Evolutionary conservation across 345 rosid genomes (phyloP).

Genomic region (Zanthoxylum bungeanum): DNA sequence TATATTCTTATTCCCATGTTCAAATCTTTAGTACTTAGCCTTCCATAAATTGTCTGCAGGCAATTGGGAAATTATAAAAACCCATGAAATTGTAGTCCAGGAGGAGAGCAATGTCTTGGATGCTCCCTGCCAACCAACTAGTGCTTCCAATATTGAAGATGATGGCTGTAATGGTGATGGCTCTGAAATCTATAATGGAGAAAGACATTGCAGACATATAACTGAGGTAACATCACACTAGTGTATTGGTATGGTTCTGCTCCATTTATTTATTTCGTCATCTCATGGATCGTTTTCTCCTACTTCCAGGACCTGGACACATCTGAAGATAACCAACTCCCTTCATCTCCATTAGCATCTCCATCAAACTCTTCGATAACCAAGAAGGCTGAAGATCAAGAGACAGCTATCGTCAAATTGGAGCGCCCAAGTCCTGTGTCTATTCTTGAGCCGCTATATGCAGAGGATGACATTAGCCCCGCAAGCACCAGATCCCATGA

Average conservation of each 20-base stretch:
- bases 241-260: conserved; percentile 8
- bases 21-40: not conserved
- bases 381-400: conserved; percentile 45
- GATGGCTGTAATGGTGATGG: conserved; percentile 24
- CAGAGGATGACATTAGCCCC: conserved; percentile 69
- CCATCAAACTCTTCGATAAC: conserved; percentile 37
- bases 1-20: not conserved
- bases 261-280: not conserved
- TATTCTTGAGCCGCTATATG: conserved; percentile 73
- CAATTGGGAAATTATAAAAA: conserved; percentile 24
- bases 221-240: conserved; percentile 36
- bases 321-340: no score
- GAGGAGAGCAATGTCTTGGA: conserved; percentile 30
- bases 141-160: conserved; percentile 21
- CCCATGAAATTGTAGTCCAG: conserved; percentile 28
- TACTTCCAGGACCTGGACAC: conserved; percentile 55
- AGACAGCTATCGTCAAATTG: conserved; percentile 33
- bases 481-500: conserved; percentile 42
- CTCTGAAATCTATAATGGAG: conserved; percentile 31
- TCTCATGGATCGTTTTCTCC: conserved; percentile 1
- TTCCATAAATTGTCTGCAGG: conserved; percentile 26
- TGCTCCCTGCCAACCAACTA: conserved; percentile 25
- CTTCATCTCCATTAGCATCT: conserved; percentile 48
- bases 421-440: conserved; percentile 88
- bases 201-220: conserved; percentile 26